These are phyloP conservation scores for Oxyria digyna DNA, from an alignment of 148 eudicot genomes.

Conservation along the genomic window DNA sequence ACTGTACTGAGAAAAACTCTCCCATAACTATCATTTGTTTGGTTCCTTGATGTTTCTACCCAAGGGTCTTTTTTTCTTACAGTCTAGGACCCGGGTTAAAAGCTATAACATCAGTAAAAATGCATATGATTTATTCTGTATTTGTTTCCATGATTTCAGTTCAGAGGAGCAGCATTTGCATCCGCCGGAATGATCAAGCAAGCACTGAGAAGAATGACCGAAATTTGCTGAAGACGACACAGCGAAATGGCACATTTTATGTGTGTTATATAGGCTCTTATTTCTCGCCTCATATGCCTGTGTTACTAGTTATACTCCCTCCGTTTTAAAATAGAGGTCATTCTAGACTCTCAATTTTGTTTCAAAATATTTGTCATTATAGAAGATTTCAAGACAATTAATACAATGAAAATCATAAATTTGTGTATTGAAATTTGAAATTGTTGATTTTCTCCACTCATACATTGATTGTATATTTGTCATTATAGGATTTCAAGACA, in stretches of 20 bases:
- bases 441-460: too few species aligned
- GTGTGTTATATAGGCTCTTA: background rate
- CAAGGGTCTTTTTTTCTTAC: background rate
- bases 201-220: constrained; percentile 22
- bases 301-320: too few species aligned
- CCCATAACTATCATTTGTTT: background rate
- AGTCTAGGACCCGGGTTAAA: too few species aligned
- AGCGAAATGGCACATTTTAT: background rate
- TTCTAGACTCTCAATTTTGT: too few species aligned
- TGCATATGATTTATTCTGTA: background rate
- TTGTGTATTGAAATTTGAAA: too few species aligned
- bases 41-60: background rate
- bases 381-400: too few species aligned
- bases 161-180: constrained; percentile 29
- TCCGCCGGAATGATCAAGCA: constrained; percentile 38
- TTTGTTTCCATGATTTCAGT: constrained; percentile 17
- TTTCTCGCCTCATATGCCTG: too few species aligned
- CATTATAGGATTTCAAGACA: too few species aligned
- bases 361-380: too few species aligned
- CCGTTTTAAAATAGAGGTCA: too few species aligned
- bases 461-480: too few species aligned
- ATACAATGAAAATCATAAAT: too few species aligned
- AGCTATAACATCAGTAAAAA: background rate
- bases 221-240: background rate
- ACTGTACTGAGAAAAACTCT: background rate